Evolutionary conservation across 2,329 filamentous ascomycete species (phyloP).

Genomic region (Graphilbum sp.): DNA sequence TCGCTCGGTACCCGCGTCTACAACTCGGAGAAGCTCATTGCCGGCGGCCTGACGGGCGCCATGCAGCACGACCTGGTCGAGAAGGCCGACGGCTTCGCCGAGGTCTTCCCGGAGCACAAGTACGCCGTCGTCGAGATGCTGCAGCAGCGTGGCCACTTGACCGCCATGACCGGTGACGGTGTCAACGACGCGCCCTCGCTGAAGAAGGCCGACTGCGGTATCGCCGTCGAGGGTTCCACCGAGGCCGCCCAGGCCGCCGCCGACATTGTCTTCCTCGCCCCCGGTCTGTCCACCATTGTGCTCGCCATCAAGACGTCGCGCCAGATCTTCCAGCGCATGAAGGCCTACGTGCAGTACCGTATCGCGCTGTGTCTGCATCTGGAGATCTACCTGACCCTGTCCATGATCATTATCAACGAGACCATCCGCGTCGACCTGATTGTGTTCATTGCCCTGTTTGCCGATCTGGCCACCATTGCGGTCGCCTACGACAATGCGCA

Average conservation of each 20-base stretch:
- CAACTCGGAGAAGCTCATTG: slow-evolving; percentile 81
- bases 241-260: slow-evolving; percentile 58
- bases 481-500: slow-evolving; percentile 68
- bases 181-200: slow-evolving; percentile 60
- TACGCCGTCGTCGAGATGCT: slow-evolving; percentile 62
- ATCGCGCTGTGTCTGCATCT: slow-evolving; percentile 59
- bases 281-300: slow-evolving; percentile 55
- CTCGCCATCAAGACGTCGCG: slow-evolving; percentile 58
- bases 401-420: slow-evolving; percentile 40
- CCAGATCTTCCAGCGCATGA: slow-evolving; percentile 66
- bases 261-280: slow-evolving; percentile 60
- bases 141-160: slow-evolving; percentile 49
- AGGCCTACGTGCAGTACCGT: slow-evolving; percentile 63
- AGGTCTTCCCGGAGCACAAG: slow-evolving; percentile 92
- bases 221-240: slow-evolving; percentile 43
- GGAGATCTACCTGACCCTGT: slow-evolving; percentile 52
- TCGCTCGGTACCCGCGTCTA: slow-evolving; percentile 87
- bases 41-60: slow-evolving; percentile 83
- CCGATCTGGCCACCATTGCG: slow-evolving; percentile 63
- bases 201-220: slow-evolving; percentile 61
- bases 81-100: slow-evolving; percentile 86
- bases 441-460: slow-evolving; percentile 66
- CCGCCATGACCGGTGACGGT: slow-evolving; percentile 63
- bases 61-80: slow-evolving; percentile 93
- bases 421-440: slow-evolving; percentile 56